Base-by-base conservation (phyloP, 2,329 filamentous ascomycete genomes). In the Colletotrichum sp. region DNA sequence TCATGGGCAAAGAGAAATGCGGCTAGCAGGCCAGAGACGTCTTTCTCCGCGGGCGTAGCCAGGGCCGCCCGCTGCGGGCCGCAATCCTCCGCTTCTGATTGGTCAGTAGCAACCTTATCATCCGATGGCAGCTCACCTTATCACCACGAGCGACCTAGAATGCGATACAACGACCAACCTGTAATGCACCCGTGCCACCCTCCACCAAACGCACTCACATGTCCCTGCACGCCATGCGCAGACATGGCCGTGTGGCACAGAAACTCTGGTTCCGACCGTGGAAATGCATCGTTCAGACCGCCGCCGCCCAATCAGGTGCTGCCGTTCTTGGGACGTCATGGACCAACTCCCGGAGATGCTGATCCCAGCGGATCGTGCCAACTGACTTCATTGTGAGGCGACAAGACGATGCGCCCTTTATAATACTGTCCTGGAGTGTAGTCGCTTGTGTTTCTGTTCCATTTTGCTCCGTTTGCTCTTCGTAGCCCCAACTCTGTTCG, bases 331-430 rank as follows among this genome's bases (percentile, higher is more conserved):
- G 72, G 36, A 44, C 55, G 52, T 63, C 61, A 52, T 67, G 72
- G 52, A 30, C 44, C 28, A 36, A 57, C 30, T 68, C 71, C 74
- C 74, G 74, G 74, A 76, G 74, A 76, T 76, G 74, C 74, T 74
- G 39, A 69, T 74, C 74, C 66, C 68, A 68, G 69, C 72, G 68
- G 72, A 72, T 59, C 71, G 55, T 64, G 63, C 59, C 34, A 64
- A 61, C 55, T 74, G 74, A 76, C 64, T 76, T 74, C 44, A 70
- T 69, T 69, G 57, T 74, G 64, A 71, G 64, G 65, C 34, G 63
- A 59, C 57, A 22, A 66, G 36, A 44, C 7, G 61, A 68, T 74
- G 74, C 64, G 74, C 52, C 22, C 27, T 70, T 76, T 76, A 61
- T 48, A 59, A 11, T 60, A 63, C 55, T 22, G 22, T 16, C 25